These are phyloP conservation scores for Heliophila coronopifolia DNA, from an alignment of 441 rosid genomes.

Conservation along the genomic window DNA sequence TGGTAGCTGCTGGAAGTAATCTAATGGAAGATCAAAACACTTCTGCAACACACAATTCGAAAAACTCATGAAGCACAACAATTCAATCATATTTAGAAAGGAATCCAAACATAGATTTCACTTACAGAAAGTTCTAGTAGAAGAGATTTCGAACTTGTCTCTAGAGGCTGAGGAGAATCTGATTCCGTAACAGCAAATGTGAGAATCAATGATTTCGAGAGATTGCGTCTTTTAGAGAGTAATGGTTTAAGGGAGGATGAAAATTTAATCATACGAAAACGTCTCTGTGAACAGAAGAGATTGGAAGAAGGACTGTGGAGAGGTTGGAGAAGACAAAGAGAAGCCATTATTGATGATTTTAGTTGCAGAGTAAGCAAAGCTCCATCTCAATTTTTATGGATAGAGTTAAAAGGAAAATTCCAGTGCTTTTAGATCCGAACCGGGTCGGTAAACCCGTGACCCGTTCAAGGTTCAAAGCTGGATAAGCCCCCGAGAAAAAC, in stretches of 20 bases:
- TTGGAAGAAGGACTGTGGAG: slow-evolving; percentile 23
- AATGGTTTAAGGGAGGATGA: slow-evolving; percentile 24
- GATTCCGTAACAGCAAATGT: slow-evolving; percentile 66
- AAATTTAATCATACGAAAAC: slow-evolving; percentile 17
- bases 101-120: background rate
- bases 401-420: too few relatives aligned
- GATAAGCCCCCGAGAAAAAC: too few relatives aligned
- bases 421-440: too few relatives aligned
- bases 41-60: slow-evolving; percentile 63
- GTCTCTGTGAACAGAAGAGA: slow-evolving; percentile 23
- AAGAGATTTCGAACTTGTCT: slow-evolving; percentile 40
- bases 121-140: slow-evolving; percentile 63
- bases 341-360: slow-evolving; percentile 34
- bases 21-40: slow-evolving; percentile 74
- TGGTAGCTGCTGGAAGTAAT: slow-evolving; percentile 62
- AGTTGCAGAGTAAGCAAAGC: too few relatives aligned
- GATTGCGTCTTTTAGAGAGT: slow-evolving; percentile 19
- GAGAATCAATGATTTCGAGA: slow-evolving; percentile 31
- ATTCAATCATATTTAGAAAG: too few relatives aligned
- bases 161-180: slow-evolving; percentile 53
- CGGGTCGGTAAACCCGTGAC: too few relatives aligned
- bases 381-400: too few relatives aligned
- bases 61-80: too few relatives aligned
- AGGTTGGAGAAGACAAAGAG: slow-evolving; percentile 36
- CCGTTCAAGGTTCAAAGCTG: too few relatives aligned